Conservation (phyloP, 495 filamentous ascomycete genomes). For the Penicillium lividum region DNA sequence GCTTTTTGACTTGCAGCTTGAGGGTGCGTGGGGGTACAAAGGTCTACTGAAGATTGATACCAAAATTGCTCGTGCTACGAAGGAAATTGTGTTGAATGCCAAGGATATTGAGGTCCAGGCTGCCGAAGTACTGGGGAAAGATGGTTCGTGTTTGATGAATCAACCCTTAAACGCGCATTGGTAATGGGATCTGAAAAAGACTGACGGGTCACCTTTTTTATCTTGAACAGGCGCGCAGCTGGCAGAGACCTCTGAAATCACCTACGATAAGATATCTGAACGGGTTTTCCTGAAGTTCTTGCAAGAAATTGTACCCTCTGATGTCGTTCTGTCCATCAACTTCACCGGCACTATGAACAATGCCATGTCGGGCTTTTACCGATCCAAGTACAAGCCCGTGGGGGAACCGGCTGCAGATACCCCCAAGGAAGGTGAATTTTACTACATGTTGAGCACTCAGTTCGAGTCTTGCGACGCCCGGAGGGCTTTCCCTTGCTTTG, state of each 20-base stretch:
- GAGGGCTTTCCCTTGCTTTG: constrained; percentile 94
- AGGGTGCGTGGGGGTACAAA: constrained; percentile 74
- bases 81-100: constrained; percentile 72
- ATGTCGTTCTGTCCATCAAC: constrained; percentile 66
- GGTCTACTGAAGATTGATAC: constrained; percentile 69
- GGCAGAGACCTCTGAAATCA: constrained; percentile 63
- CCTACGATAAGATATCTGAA: constrained; percentile 79
- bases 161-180: neutral
- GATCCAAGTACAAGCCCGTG: constrained; percentile 86
- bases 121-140: constrained; percentile 35
- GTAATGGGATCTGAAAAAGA: neutral
- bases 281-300: constrained; percentile 72
- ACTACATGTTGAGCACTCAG: constrained; percentile 96
- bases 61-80: constrained; percentile 61
- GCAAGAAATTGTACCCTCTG: constrained; percentile 59
- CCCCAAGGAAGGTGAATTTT: constrained; percentile 72
- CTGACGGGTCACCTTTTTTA: constrained; percentile 13
- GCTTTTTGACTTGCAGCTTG: constrained; percentile 75
- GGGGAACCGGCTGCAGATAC: constrained; percentile 68
- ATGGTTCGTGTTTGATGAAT: constrained; percentile 27
- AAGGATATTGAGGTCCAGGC: constrained; percentile 46
- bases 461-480: constrained; percentile 96
- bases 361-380: constrained; percentile 95
- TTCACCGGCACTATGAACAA: constrained; percentile 91
- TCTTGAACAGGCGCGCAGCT: constrained; percentile 30